Base-by-base conservation (phyloP, 768 basidiomycete genomes). In the Calocybe indica region DNA sequence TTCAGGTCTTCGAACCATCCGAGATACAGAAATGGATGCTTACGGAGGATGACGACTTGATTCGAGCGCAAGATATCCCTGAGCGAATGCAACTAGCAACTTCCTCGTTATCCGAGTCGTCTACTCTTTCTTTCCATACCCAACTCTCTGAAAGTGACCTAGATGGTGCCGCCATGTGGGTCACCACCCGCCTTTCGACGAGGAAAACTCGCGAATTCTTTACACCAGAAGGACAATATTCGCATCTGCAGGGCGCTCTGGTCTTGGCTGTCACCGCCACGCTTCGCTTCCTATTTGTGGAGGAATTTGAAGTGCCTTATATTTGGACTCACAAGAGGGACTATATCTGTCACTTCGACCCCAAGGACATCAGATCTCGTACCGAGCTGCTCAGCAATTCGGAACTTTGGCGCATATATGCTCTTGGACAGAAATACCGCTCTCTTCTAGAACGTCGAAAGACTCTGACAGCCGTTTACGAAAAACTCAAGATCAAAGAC, bases 1-100 rank as follows among this genome's bases (percentile, higher is more conserved):
- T 43, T 9, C 56, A 98, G 93, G 92, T 98, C 51, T 99, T 98
- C 56, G 96, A 99, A 61, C 96, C 96, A 0, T 88, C 94, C 8
- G 93, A 97, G 70, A 98, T 99, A 60, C 82, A 82, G 44, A 85
- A 84, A 51, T 80, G 89, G 36, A 74, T 91, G 73, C 72, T 98
- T 29, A 95, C 92, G 3, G 92, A 93, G 53, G 92, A 91, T 49
- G 96, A 99, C 64, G 90, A 95, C 58, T 71, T 91, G 40, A 94
- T 99, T 52, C 85, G 94, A 40, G 82, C 78, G 12, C 82, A 79
- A 60, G 96, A 98, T 66, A 81, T 90, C 34, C 96, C 96, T 1
- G 96, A 99, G 62, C 86, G 96, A 41, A 92, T 94, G 87, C 93
- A 95, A 63, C 77, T 98, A 13, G 80, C 85, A 10, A 87, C 83